phyloP scores from a whole-genome alignment of 148 eudicot species.

The Fagopyrum esculentum region DNA sequence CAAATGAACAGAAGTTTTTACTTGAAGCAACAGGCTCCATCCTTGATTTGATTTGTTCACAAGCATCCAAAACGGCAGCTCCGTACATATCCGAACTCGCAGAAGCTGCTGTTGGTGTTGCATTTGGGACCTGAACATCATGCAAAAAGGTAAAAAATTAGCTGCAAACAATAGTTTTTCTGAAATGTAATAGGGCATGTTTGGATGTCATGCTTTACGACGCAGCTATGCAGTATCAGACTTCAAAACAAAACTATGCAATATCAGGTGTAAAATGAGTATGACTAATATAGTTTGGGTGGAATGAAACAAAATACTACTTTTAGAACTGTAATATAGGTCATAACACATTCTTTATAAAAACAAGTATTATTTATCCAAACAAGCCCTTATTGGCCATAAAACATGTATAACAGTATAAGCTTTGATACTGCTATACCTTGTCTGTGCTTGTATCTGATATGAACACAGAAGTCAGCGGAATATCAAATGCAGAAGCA shows the following conservation, averaged over 20 bases:
- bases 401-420: too few relatives aligned
- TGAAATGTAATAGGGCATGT: too few relatives aligned
- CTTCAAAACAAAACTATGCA: too few relatives aligned
- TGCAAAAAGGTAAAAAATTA: not conserved
- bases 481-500: constrained; percentile 80
- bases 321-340: too few relatives aligned
- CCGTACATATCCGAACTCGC: constrained; percentile 98
- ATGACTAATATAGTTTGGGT: too few relatives aligned
- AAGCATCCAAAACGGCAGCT: constrained; percentile 96
- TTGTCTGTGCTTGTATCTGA: constrained; percentile 99
- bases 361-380: too few relatives aligned
- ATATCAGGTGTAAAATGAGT: too few relatives aligned
- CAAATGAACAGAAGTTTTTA: constrained; percentile 49
- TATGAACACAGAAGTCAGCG: constrained; percentile 83
- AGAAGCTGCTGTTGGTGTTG: constrained; percentile 97
- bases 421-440: constrained; percentile 31
- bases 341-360: too few relatives aligned
- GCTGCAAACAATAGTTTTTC: not conserved
- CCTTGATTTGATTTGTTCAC: constrained; percentile 84
- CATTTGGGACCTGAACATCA: constrained; percentile 71
- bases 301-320: too few relatives aligned
- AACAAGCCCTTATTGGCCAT: too few relatives aligned
- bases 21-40: constrained; percentile 78
- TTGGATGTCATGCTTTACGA: too few relatives aligned
- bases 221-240: too few relatives aligned